These are phyloP conservation scores for Coniochaeta sp. DNA, from an alignment of 2,329 filamentous ascomycete genomes.

Conservation along the genomic window DNA sequence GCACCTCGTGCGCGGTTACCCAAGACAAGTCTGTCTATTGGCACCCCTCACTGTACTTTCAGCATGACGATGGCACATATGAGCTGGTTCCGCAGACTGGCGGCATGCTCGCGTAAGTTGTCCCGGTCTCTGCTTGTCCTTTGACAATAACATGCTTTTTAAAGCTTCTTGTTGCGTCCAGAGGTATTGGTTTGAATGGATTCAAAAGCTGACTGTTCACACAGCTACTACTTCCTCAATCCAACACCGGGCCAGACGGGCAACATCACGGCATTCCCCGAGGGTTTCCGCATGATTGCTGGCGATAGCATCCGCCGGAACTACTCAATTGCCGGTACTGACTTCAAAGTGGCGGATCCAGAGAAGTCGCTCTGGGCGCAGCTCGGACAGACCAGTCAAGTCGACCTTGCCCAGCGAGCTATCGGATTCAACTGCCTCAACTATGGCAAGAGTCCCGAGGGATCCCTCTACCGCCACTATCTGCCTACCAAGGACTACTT, in stretches of 20 bases:
- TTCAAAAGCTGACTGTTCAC: neutral
- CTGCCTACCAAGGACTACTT: slow-evolving; percentile 73
- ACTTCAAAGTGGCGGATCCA: slow-evolving; percentile 56
- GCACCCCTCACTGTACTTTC: slow-evolving; percentile 73
- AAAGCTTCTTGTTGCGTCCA: neutral
- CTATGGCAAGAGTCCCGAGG: slow-evolving; percentile 60
- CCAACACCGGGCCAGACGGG: slow-evolving; percentile 32
- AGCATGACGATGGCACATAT: slow-evolving; percentile 57
- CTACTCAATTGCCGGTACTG: slow-evolving; percentile 61
- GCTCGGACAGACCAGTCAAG: slow-evolving; percentile 57
- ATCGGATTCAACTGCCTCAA: slow-evolving; percentile 94
- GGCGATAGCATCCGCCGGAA: slow-evolving; percentile 61
- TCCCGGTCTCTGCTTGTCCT: neutral
- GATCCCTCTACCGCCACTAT: slow-evolving; percentile 72
- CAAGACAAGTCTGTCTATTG: slow-evolving; percentile 88
- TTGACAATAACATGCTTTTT: neutral
- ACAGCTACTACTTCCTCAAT: slow-evolving; percentile 78
- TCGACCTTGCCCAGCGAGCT: slow-evolving; percentile 67
- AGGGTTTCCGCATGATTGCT: slow-evolving; percentile 74
- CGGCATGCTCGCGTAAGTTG: slow-evolving; percentile 75
- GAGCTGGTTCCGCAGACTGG: slow-evolving; percentile 67
- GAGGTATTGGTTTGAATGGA: neutral
- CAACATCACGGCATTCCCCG: slow-evolving; percentile 66
- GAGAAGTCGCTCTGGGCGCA: slow-evolving; percentile 62
- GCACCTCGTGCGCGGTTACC: slow-evolving; percentile 73